Base-by-base conservation (phyloP, 2,329 filamentous ascomycete genomes). In the Botrytis cinerea region DNA sequence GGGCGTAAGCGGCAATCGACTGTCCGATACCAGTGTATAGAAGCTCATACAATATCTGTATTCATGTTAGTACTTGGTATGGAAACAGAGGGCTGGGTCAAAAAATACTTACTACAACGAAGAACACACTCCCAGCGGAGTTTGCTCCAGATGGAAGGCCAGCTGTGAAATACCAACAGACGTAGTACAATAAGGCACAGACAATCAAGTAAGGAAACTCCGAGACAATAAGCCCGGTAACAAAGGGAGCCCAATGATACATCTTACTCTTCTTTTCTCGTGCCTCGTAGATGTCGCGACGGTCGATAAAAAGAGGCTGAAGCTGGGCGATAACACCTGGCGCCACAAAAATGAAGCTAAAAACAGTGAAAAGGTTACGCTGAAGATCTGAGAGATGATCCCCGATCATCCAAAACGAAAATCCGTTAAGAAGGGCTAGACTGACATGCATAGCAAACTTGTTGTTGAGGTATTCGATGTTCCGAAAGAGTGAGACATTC, bases 281-380 rank as follows among this genome's bases (percentile, higher is more conserved):
- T 0, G 85, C 83, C 78, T 89, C 87, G 73, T 87, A 90, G 60
- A 90, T 87, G 76, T 88, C 85, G 1, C 87, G 84, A 35, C 86
- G 84, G 40, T 86, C 83, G 75, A 89, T 83, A 78, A 90, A 90
- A 48, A 89, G 83, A 0, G 88, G 87, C 79, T 89, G 87, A 60
- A 89, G 84, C 78, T 89, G 87, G 43, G 86, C 86, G 76, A 90
- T 84, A 68, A 88, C 85, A 72, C 88, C 87, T 0, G 87, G 87
- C 0, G 88, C 86, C 59, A 90, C 87, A 75, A 90, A 90, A 74
- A 89, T 87, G 80, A 90, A 90, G 78, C 89, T 88, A 83, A 90
- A 90, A 66, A 90, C 83, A 16, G 87, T 87, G 76, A 90, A 90
- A 2, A 90, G 81, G 59, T 85, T 84, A 54, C 87, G 81, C 78